phyloP scores from a whole-genome alignment of 345 rosid genomes.

The Euphorbia lathyris region DNA sequence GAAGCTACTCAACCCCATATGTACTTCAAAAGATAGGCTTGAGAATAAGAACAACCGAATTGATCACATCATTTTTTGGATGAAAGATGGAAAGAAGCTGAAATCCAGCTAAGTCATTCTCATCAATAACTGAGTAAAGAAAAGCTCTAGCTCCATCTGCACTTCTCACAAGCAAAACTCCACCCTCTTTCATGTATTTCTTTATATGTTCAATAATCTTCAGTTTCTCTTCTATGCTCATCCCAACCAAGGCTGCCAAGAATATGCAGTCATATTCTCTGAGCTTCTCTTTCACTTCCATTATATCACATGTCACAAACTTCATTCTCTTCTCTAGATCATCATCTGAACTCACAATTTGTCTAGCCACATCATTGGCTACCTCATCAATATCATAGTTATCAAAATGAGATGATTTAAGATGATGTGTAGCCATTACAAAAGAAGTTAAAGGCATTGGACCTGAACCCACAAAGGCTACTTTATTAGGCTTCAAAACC shows the following conservation, averaged over 20 bases:
- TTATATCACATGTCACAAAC: constrained; percentile 28
- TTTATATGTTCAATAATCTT: constrained; percentile 30
- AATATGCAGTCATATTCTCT: constrained; percentile 38
- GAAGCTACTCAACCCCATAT: no score
- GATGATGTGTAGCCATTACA: constrained; percentile 34
- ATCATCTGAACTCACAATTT: constrained; percentile 22
- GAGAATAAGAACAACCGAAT: constrained; percentile 35
- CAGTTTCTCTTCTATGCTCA: constrained; percentile 30
- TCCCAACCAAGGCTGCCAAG: constrained; percentile 46
- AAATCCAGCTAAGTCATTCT: constrained; percentile 27
- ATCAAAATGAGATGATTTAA: constrained; percentile 32
- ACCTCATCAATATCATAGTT: constrained; percentile 34
- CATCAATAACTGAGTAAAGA: constrained; percentile 38
- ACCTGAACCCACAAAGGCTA: constrained; percentile 44
- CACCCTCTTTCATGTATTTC: constrained; percentile 36
- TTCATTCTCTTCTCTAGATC: constrained; percentile 37
- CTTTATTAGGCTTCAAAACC: constrained; percentile 27
- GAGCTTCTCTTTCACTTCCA: constrained; percentile 33
- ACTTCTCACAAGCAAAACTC: constrained; percentile 36
- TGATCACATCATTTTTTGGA: constrained; percentile 35
- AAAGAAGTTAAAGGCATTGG: constrained; percentile 46
- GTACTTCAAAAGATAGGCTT: no score
- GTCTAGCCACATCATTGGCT: constrained; percentile 30
- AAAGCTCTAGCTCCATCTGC: constrained; percentile 42
- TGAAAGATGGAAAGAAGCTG: constrained; percentile 38